Evolutionary conservation across 1,284 basidiomycete species (phyloP).

Genomic region (Moesziomyces parantarcticus): DNA sequence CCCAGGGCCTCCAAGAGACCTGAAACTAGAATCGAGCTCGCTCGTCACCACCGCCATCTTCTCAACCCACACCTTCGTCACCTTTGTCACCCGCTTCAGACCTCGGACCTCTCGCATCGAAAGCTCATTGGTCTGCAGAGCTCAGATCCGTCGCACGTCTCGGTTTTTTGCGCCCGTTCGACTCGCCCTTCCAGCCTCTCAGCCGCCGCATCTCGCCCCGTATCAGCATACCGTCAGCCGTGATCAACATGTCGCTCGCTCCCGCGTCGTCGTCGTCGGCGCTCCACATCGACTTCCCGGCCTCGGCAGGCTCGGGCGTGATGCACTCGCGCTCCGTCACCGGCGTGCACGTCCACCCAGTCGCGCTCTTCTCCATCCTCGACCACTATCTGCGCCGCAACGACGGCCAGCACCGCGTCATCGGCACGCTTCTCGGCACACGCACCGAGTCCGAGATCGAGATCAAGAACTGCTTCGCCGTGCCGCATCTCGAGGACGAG

Average conservation of each 20-base stretch:
- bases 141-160: too few species aligned
- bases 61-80: too few species aligned
- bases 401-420: conserved; percentile 76
- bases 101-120: too few species aligned
- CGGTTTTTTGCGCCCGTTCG: too few species aligned
- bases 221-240: background rate
- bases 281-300: conserved; percentile 65
- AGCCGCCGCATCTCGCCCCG: too few species aligned
- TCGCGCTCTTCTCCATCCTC: conserved; percentile 88
- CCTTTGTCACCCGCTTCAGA: too few species aligned
- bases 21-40: too few species aligned
- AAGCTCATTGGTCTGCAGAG: too few species aligned
- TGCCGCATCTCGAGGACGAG: conserved; percentile 76
- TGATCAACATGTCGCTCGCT: conserved; percentile 44
- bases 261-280: conserved; percentile 56
- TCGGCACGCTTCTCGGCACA: conserved; percentile 92
- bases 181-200: too few species aligned
- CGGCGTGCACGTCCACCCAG: conserved; percentile 65
- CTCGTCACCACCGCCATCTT: too few species aligned
- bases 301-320: conserved; percentile 59
- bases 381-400: conserved; percentile 96
- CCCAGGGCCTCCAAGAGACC: too few species aligned
- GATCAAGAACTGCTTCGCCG: conserved; percentile 64
- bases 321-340: conserved; percentile 65
- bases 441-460: conserved; percentile 74